Conservation (phyloP, 495 filamentous ascomycete species). For the Apiosordaria backusii region DNA sequence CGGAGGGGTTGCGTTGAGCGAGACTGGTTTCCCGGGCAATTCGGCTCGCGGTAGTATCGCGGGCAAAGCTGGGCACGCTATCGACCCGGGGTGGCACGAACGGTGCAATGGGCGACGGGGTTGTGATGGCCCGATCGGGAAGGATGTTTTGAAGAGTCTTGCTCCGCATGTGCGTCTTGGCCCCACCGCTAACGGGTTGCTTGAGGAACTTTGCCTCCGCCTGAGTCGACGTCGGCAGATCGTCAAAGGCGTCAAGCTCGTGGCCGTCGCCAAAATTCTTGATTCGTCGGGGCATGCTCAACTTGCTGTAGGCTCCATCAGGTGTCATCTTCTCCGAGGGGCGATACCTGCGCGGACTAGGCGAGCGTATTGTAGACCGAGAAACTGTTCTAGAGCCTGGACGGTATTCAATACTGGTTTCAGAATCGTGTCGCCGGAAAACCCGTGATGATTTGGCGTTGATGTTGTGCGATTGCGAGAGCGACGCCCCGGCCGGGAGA, state of each 20-base stretch:
- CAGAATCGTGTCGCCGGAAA: conserved; percentile 72
- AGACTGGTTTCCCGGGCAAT: conserved; percentile 85
- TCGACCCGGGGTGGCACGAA: conserved; percentile 51
- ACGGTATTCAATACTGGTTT: conserved; percentile 52
- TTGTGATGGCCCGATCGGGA: conserved; percentile 44
- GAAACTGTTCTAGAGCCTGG: conserved; percentile 55
- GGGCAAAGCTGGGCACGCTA: conserved; percentile 75
- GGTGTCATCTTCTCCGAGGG: conserved; percentile 36
- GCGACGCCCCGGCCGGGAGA: conserved; percentile 71
- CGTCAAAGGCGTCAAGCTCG: conserved; percentile 90
- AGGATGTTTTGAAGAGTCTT: conserved; percentile 57
- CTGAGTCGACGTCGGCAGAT: conserved; percentile 82
- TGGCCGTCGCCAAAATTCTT: conserved; percentile 87
- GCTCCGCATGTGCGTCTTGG: conserved; percentile 60
- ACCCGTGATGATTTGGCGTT: conserved; percentile 64
- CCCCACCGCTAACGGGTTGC: conserved; percentile 67
- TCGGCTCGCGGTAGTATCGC: conserved; percentile 87
- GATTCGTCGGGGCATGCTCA: conserved; percentile 69
- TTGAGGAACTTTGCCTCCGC: conserved; percentile 80
- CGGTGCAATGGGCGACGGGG: conserved; percentile 55
- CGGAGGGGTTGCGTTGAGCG: conserved; percentile 53
- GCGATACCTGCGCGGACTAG: conserved; percentile 50
- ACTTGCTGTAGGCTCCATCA: conserved; percentile 47
- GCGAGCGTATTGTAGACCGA: conserved; percentile 52
- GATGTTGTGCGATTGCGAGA: conserved; percentile 74